Evolutionary conservation across 805 yeast genomes (phyloP).

Genomic region (Ogataea minuta): DNA sequence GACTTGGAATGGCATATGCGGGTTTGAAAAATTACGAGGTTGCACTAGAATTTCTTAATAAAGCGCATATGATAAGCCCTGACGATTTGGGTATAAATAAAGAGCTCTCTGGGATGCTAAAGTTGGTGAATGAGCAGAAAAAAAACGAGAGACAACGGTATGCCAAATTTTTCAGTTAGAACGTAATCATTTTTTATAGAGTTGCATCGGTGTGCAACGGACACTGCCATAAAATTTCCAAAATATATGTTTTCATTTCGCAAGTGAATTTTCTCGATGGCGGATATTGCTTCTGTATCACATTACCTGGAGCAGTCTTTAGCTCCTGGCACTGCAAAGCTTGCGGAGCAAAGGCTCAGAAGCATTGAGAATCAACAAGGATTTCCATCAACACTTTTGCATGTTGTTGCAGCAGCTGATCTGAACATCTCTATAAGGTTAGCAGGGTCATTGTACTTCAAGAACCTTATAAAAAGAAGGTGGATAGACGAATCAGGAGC

Average conservation of each 20-base stretch:
- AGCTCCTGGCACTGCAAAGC: constrained; percentile 59
- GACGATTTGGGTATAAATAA: constrained; percentile 47
- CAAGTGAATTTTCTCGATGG: constrained; percentile 20
- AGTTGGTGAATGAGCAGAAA: constrained; percentile 41
- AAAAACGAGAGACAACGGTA: constrained; percentile 52
- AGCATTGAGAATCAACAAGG: constrained; percentile 65
- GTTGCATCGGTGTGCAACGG: not conserved
- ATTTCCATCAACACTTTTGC: constrained; percentile 72
- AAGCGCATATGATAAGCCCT: constrained; percentile 43
- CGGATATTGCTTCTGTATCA: constrained; percentile 53
- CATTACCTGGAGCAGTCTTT: constrained; percentile 61
- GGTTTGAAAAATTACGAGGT: constrained; percentile 46
- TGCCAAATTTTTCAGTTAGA: constrained; percentile 56
- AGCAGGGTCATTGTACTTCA: constrained; percentile 89
- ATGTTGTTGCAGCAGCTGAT: constrained; percentile 66
- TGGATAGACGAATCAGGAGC: constrained; percentile 93
- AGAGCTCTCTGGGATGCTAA: constrained; percentile 44
- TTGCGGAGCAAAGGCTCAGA: constrained; percentile 64
- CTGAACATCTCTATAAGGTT: constrained; percentile 59
- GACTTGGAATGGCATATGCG: constrained; percentile 33
- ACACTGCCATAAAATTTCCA: constrained; percentile 5
- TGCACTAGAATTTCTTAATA: constrained; percentile 46
- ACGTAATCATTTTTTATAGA: not conserved
- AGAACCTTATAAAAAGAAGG: constrained; percentile 76
- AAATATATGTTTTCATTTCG: constrained; percentile 9